phyloP scores from a whole-genome alignment of 371 early-diverging fungal genomes.

The Zopfochytrium polystomum region DNA sequence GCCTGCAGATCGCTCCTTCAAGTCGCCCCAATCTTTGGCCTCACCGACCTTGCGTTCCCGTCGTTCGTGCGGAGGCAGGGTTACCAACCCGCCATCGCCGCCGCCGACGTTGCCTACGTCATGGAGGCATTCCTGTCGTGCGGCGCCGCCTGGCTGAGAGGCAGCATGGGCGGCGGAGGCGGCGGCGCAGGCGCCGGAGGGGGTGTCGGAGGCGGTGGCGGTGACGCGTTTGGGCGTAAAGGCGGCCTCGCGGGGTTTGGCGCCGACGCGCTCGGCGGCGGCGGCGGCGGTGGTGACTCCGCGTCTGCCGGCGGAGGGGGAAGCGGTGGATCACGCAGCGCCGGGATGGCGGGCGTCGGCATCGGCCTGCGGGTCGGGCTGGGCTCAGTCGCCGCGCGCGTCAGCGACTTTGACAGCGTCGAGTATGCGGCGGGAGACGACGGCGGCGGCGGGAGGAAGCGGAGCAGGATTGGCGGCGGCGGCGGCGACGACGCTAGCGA shows the following conservation, averaged over 20 bases:
- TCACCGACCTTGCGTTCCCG: conserved; percentile 70
- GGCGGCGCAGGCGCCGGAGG: too few species aligned
- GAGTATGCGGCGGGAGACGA: conserved; percentile 13
- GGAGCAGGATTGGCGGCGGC: too few species aligned
- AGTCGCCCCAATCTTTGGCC: conserved; percentile 73
- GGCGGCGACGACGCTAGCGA: too few species aligned
- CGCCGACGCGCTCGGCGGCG: too few species aligned
- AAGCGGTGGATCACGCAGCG: conserved; percentile 14
- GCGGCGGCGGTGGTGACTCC: conserved; percentile 9
- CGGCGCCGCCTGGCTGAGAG: conserved; percentile 40
- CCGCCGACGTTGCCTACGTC: conserved; percentile 79
- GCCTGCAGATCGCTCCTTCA: conserved; percentile 62
- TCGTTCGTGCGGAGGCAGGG: conserved; percentile 82
- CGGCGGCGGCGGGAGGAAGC: too few species aligned
- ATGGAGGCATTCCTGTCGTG: conserved; percentile 71
- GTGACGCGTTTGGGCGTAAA: conserved; percentile 6
- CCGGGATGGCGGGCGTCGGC: conserved; percentile 38
- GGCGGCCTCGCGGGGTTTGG: conserved; percentile 13
- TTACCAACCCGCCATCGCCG: conserved; percentile 67
- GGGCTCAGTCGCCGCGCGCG: conserved; percentile 32
- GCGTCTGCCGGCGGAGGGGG: conserved; percentile 36
- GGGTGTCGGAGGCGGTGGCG: conserved; percentile 22
- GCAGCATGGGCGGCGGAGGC: too few species aligned
- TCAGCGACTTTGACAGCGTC: conserved; percentile 25
- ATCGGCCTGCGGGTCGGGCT: conserved; percentile 42